A percentile compares a stretch with the other conserved stretches of the same genome.
Conservation (phyloP, 495 filamentous ascomycete genomes). For the Staphylotrichum longicolle region DNA sequence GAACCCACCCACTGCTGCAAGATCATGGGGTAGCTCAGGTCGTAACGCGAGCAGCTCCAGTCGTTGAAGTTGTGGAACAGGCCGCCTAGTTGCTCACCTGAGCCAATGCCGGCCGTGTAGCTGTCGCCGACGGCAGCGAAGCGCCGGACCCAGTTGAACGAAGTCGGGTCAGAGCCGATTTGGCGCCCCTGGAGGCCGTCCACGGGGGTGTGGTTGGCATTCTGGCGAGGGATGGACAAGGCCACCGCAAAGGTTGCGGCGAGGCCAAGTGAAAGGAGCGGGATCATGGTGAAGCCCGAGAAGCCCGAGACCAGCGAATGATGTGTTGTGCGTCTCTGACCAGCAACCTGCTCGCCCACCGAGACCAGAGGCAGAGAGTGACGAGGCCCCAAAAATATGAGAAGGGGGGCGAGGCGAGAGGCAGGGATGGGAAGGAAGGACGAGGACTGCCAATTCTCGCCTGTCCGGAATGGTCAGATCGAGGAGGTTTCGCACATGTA, state of each 20-base stretch:
- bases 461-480: neutral
- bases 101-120: constrained; percentile 2
- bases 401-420: no score
- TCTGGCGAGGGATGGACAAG: neutral
- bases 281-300: no score
- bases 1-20: neutral
- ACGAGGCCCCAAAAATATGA: no score
- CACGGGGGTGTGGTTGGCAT: neutral
- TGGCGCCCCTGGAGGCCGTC: neutral
- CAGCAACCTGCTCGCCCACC: no score
- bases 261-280: no score
- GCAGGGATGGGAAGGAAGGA: no score
- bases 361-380: no score
- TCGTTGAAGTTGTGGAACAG: neutral
- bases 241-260: no score
- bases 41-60: constrained; percentile 8
- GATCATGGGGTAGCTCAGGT: neutral
- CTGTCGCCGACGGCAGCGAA: constrained; percentile 6
- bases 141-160: neutral
- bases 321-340: no score
- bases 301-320: no score
- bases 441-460: neutral
- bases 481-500: neutral
- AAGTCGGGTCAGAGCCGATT: neutral
- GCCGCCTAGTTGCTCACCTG: constrained; percentile 1